These are phyloP conservation scores for Bertia moriformis DNA, from an alignment of 2,329 filamentous ascomycete species.

Conservation along the genomic window DNA sequence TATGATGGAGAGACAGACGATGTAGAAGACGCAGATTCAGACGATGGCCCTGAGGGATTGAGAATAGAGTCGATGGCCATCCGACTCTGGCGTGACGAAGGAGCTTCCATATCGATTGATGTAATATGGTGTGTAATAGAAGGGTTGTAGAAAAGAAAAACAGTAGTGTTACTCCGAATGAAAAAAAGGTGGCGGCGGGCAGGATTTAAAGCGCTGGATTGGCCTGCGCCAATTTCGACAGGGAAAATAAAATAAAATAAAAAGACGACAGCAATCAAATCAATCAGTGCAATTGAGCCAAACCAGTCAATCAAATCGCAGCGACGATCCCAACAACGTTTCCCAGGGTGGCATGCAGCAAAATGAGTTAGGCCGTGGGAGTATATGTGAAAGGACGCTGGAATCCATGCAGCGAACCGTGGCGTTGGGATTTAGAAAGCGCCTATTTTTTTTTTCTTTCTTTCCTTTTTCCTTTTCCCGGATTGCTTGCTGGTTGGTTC, in stretches of 20 bases:
- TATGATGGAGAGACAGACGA: too few relatives aligned
- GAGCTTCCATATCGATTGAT: not conserved
- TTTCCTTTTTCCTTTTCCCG: not conserved
- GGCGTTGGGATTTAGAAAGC: not conserved
- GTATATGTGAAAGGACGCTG: not conserved
- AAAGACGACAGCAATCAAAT: not conserved
- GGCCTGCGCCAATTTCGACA: not conserved
- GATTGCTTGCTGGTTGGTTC: too few relatives aligned
- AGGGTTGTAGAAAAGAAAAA: not conserved
- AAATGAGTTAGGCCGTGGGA: not conserved
- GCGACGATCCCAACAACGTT: not conserved
- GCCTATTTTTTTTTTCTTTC: not conserved
- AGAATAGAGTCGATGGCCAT: slow-evolving; percentile 6
- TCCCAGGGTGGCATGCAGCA: not conserved
- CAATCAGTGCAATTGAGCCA: too few relatives aligned
- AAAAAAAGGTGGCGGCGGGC: not conserved
- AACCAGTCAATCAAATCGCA: too few relatives aligned
- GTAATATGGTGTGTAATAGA: not conserved
- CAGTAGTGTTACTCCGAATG: not conserved
- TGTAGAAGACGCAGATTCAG: slow-evolving; percentile 2
- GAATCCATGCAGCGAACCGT: not conserved
- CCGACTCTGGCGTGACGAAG: slow-evolving; percentile 2
- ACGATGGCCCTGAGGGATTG: slow-evolving; percentile 4
- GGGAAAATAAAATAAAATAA: not conserved
- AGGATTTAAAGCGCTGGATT: not conserved